Base-by-base conservation (phyloP, 2,329 filamentous ascomycete species). In the Ophiocordyceps camponoti-floridani region DNA sequence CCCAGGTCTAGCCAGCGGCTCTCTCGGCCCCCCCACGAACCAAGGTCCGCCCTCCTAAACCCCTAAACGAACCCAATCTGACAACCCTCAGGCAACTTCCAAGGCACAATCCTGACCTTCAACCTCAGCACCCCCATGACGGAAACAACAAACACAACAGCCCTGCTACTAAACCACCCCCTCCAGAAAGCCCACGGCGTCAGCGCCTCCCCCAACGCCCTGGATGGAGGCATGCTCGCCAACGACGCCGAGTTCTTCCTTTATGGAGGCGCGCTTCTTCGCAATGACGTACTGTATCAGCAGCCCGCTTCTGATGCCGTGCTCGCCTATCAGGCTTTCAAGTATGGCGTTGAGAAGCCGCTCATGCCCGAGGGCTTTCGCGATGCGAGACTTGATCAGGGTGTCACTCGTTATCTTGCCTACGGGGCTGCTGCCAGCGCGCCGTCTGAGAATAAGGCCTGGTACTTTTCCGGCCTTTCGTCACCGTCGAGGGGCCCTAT, bases 361-460 rank as follows among this genome's bases (percentile, higher is more conserved):
- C 49, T 53, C 12, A 77, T 71, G 56, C 49, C 49, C 1, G 53
- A 62, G 0, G 66, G 68, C 0, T 76, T 74, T 48, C 33, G 61
- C 3, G 51, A 59, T 9, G 54, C 54, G 1, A 51, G 55, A 1
- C 62, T 81, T 1, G 56, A 67, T 2, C 49, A 59, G 4, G 58
- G 53, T 7, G 55, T 81, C 5, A 82, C 72, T 18, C 66, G 73
- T 43, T 83, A 81, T 51, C 52, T 84, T 19, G 73, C 78, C 0
- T 76, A 72, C 49, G 81, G 82, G 16, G 81, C 72, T 2, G 71
- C 69, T 0, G 77, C 69, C 11, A 82, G 66, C 40, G 76, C 73
- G 0, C 79, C 80, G 0, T 83, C 79, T 0, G 81, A 85, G 57
- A 79, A 83, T 49, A 69, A 77, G 50, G 79, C 77, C 0, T 85